A percentile compares a stretch with the other conserved stretches of the same genome.
phyloP scores from a whole-genome alignment of 106 monocot species.

The Phalaenopsis equestris region DNA sequence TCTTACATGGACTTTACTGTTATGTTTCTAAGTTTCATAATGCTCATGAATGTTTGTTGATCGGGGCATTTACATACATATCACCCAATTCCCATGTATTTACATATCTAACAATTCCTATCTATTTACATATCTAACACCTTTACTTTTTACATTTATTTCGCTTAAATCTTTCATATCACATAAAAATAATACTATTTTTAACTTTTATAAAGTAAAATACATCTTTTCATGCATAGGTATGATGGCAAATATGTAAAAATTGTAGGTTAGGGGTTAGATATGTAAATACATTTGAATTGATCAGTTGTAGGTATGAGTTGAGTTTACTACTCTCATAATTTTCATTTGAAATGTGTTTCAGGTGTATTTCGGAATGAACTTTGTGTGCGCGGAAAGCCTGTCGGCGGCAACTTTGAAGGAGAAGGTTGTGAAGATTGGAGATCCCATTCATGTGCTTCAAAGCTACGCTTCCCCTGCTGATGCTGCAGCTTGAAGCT shows the following conservation, averaged over 20 bases:
- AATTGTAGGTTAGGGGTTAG: too few relatives aligned
- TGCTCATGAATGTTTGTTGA: not conserved
- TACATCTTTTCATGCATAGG: too few relatives aligned
- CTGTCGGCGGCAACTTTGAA: conserved; percentile 19
- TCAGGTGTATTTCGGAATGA: conserved; percentile 77
- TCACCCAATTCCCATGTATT: too few relatives aligned
- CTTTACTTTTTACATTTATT: too few relatives aligned
- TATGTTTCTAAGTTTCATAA: not conserved
- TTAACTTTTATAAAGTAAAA: too few relatives aligned
- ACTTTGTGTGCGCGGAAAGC: conserved; percentile 68
- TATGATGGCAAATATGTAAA: too few relatives aligned
- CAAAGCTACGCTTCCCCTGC: conserved; percentile 36
- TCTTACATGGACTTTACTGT: not conserved
- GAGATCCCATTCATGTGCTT: conserved; percentile 68
- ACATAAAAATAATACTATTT: too few relatives aligned
- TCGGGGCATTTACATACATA: not conserved
- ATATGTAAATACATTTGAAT: too few relatives aligned
- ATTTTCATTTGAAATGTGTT: not conserved
- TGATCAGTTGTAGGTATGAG: too few relatives aligned
- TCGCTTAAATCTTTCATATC: too few relatives aligned
- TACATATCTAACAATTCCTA: too few relatives aligned
- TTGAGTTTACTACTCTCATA: not conserved
- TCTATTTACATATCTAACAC: too few relatives aligned
- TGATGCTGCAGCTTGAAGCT: conserved; percentile 41
- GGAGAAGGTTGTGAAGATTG: conserved; percentile 37